These are phyloP conservation scores for Peterozyma xylosa DNA, from an alignment of 805 yeast species.

Conservation along the genomic window DNA sequence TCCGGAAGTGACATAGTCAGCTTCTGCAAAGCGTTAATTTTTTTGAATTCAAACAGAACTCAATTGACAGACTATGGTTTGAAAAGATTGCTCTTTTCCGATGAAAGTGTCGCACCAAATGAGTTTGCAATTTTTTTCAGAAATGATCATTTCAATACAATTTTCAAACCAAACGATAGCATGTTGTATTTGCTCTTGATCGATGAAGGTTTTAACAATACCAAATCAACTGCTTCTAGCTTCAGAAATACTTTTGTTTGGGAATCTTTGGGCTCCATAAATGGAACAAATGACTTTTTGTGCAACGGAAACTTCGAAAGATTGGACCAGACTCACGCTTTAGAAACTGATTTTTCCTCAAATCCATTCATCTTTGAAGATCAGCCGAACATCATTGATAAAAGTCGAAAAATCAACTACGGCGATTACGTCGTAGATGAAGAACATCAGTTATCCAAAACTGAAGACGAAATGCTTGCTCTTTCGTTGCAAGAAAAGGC, in stretches of 20 bases:
- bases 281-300: conserved; percentile 65
- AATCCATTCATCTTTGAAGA: conserved; percentile 1
- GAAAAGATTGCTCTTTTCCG: conserved; percentile 25
- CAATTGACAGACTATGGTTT: conserved; percentile 74
- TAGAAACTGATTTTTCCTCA: too few species aligned
- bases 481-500: conserved; percentile 23
- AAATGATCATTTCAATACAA: conserved; percentile 81
- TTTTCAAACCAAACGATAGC: conserved; percentile 40
- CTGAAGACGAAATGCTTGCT: conserved; percentile 18
- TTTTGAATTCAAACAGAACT: conserved; percentile 35
- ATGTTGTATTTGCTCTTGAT: conserved; percentile 63
- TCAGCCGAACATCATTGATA: neutral
- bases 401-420: conserved; percentile 6
- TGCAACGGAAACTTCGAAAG: conserved; percentile 61
- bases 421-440: conserved; percentile 15
- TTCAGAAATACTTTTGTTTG: conserved; percentile 54
- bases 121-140: conserved; percentile 71
- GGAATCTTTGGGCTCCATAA: conserved; percentile 65
- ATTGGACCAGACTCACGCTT: conserved; percentile 10
- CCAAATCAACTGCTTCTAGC: neutral
- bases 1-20: too few species aligned
- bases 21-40: too few species aligned
- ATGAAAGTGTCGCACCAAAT: conserved; percentile 35
- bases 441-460: conserved; percentile 18
- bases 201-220: conserved; percentile 52